Percentiles rank a stretch among this genome's conserved stretches.
Conservation (phyloP, 306 rosid species). For the Cicer cuneatum region DNA sequence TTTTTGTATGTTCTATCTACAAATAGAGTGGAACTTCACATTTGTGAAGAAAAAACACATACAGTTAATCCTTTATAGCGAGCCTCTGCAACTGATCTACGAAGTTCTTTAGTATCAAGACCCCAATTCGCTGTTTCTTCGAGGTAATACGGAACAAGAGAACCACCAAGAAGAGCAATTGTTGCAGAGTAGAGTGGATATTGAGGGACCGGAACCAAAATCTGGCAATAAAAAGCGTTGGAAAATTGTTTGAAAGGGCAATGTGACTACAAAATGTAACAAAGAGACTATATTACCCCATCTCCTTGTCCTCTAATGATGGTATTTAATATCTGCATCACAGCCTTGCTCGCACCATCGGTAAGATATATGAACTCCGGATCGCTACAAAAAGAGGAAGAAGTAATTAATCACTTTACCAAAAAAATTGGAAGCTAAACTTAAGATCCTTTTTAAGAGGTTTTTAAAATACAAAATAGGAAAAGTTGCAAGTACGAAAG, state of each 20-base stretch:
- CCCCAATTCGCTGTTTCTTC: conserved; percentile 99
- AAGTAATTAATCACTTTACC: conserved; percentile 40
- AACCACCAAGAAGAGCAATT: conserved; percentile 82
- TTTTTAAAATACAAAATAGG: conserved; percentile 6
- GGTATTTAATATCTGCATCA: conserved; percentile 93
- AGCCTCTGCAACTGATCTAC: conserved; percentile 70
- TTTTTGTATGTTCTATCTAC: conserved; percentile 17
- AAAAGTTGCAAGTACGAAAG: background rate
- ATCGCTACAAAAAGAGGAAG: conserved; percentile 65
- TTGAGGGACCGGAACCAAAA: conserved; percentile 99
- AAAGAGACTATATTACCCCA: conserved; percentile 71
- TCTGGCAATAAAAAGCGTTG: conserved; percentile 53
- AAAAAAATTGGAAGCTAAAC: conserved; percentile 45
- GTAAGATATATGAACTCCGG: conserved; percentile 96
- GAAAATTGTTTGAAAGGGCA: conserved; percentile 36
- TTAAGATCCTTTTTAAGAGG: conserved; percentile 16
- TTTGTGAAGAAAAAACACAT: conserved; percentile 45
- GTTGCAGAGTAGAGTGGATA: conserved; percentile 99
- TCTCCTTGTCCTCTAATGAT: conserved; percentile 80
- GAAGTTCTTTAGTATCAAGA: conserved; percentile 81
- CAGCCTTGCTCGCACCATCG: conserved; percentile 99
- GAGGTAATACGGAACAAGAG: conserved; percentile 97
- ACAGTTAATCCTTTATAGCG: conserved; percentile 85
- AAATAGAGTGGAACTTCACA: conserved; percentile 29
- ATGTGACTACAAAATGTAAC: background rate